These are phyloP conservation scores for Penicillium steckii DNA, from an alignment of 495 filamentous ascomycete genomes.

Conservation along the genomic window DNA sequence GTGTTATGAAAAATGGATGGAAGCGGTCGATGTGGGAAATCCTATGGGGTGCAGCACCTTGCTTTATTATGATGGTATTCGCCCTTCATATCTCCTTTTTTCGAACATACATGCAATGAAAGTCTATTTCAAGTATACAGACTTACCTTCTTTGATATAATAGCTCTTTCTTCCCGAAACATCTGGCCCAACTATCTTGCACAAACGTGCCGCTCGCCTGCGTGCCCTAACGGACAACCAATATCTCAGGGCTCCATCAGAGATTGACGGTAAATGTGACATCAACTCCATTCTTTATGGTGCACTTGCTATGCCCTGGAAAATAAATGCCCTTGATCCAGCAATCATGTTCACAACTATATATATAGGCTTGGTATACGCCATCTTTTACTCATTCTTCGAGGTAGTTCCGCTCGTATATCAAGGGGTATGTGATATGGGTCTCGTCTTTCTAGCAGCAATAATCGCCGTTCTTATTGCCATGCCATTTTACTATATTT, in stretches of 20 bases:
- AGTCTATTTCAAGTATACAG: neutral
- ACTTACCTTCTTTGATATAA: neutral
- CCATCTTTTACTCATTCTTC: conserved; percentile 60
- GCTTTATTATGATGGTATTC: conserved; percentile 41
- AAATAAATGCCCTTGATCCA: conserved; percentile 59
- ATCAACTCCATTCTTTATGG: neutral
- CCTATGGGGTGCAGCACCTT: conserved; percentile 35
- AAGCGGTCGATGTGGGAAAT: conserved; percentile 52
- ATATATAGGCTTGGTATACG: conserved; percentile 60
- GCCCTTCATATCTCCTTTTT: neutral
- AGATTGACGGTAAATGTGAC: conserved; percentile 32
- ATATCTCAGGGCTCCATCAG: conserved; percentile 37
- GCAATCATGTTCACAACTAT: conserved; percentile 58
- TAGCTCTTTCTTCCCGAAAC: conserved; percentile 45
- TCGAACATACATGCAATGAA: too few relatives aligned
- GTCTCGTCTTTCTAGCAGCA: conserved; percentile 12
- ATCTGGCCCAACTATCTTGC: conserved; percentile 46
- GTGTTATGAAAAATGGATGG: conserved; percentile 51
- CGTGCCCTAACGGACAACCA: conserved; percentile 34
- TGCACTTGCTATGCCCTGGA: conserved; percentile 42
- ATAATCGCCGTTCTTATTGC: neutral
- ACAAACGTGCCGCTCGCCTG: conserved; percentile 37
- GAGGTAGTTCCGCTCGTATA: conserved; percentile 32
- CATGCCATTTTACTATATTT: neutral
- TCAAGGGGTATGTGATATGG: conserved; percentile 24